Base-by-base conservation (phyloP, 306 rosid genomes). In the Inga leiocalycina region DNA sequence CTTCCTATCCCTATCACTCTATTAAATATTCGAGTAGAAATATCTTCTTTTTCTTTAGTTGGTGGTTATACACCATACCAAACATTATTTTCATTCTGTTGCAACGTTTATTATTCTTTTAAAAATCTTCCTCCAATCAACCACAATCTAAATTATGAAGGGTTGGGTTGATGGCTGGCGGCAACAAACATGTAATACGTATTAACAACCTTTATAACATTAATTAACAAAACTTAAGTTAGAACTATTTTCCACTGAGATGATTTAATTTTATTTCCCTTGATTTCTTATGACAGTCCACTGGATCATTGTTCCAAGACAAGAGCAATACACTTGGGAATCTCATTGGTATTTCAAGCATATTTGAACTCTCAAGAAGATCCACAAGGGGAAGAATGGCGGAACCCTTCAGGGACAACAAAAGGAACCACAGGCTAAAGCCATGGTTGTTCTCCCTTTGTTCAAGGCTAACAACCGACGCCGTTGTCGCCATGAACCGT, bases 361-460 rank as follows among this genome's bases (percentile, higher is more conserved):
- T 88, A 72, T 48, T 92, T 62, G 87, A 88, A 48, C 68, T 91
- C 43, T 88, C 98, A 6, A 64, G 91, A 45, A 91, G 97, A 88
- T 89, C 97, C 32, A 67, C 84, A 8, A 88, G 85, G 59, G 84
- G 86, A 86, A 89, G 87, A 62, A 49, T 78, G 79, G 75, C 70
- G 70, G 89, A 81, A 80, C 80, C 86, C 39, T 77, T 87, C 27
- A 86, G 77, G 76, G 81, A 84, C 46, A 67, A n/a, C 70, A 86
- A 82, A 64, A 90, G 52, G 82, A 84, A 46, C 70, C 74, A 78
- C 82, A 91, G 85, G 82, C 34, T 83, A 81, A 94, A 89, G 74
- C 89, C 88, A 44, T 89, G 93, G 88, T 20, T 91, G 30, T 89
- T 87, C 78, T 91, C 95, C 35, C 84, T 92, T 0, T 92, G 97